Evolutionary conservation across 1,284 basidiomycete genomes (phyloP).

Genomic region (Papiliotrema terrestris): DNA sequence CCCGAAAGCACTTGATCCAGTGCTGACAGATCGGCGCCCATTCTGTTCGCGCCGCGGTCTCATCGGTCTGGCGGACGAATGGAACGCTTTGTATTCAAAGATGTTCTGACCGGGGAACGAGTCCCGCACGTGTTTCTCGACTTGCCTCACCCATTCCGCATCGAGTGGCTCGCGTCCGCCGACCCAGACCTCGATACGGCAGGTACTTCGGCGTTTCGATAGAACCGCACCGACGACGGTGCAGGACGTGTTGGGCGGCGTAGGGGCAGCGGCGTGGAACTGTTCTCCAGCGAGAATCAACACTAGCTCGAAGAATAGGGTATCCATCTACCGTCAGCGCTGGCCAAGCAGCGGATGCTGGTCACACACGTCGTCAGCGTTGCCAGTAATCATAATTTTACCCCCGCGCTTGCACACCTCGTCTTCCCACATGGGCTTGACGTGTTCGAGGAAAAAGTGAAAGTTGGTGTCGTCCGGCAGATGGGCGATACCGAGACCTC

Average conservation of each 20-base stretch:
- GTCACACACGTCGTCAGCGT: constrained; percentile 15
- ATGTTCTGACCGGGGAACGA: constrained; percentile 3
- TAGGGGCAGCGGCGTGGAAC: constrained; percentile 12
- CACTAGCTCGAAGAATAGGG: constrained; percentile 22
- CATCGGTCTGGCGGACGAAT: neutral
- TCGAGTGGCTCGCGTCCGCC: constrained; percentile 23
- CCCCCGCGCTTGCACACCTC: constrained; percentile 26
- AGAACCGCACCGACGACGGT: constrained; percentile 30
- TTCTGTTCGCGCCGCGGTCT: neutral
- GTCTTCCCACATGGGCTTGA: constrained; percentile 43
- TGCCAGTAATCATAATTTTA: constrained; percentile 30
- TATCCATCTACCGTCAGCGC: constrained; percentile 19
- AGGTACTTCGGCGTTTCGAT: constrained; percentile 17
- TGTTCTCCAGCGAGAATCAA: constrained; percentile 24
- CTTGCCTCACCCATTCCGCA: constrained; percentile 14
- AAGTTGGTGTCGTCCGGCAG: constrained; percentile 33
- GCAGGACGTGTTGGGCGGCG: constrained; percentile 1
- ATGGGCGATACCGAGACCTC: constrained; percentile 25
- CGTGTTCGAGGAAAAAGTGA: constrained; percentile 31
- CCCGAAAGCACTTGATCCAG: neutral
- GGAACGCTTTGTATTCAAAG: constrained; percentile 8
- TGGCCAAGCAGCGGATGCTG: neutral
- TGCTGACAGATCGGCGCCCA: neutral
- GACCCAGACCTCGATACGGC: constrained; percentile 38
- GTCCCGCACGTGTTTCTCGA: constrained; percentile 10